A percentile compares a stretch with the other conserved stretches of the same genome.
Evolutionary conservation across 192 early-diverging fungal species (phyloP).

Genomic region (Coemansia sp.): DNA sequence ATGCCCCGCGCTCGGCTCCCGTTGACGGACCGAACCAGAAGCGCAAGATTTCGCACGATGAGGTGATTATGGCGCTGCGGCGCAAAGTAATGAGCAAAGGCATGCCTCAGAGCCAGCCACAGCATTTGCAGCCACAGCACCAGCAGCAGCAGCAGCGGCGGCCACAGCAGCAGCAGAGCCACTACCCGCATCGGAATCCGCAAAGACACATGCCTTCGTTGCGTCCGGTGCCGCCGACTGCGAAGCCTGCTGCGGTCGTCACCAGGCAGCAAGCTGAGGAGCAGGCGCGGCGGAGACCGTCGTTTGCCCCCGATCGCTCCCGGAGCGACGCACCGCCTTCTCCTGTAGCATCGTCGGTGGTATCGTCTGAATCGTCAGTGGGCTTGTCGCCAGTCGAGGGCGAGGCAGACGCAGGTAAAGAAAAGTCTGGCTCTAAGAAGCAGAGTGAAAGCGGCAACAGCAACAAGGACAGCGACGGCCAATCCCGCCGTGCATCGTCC

Average conservation of each 20-base stretch:
- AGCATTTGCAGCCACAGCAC: neutral
- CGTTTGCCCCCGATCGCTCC: conserved; percentile 17
- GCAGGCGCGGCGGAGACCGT: conserved; percentile 20
- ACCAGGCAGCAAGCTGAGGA: conserved; percentile 9
- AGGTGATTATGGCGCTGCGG: conserved; percentile 54
- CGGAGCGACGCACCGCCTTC: conserved; percentile 5
- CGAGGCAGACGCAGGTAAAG: neutral
- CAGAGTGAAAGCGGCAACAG: neutral
- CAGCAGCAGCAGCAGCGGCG: conserved; percentile 6
- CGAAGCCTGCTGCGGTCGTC: neutral
- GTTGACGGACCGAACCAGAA: conserved; percentile 47
- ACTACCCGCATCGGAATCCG: neutral
- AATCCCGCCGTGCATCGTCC: conserved; percentile 2
- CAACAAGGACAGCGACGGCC: neutral
- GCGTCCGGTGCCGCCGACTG: neutral
- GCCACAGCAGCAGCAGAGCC: neutral
- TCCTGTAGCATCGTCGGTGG: conserved; percentile 11
- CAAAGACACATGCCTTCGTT: neutral
- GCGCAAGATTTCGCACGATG: conserved; percentile 54
- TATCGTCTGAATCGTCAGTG: conserved; percentile 7
- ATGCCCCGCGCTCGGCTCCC: conserved; percentile 47
- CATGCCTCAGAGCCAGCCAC: conserved; percentile 10
- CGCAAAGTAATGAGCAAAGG: conserved; percentile 54
- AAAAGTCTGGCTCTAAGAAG: neutral
- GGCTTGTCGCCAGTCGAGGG: neutral